Evolutionary conservation across 495 filamentous ascomycete species (phyloP), one percentile per base, ranked within the genome.

Genomic region (Penicillium coprophilum): DNA sequence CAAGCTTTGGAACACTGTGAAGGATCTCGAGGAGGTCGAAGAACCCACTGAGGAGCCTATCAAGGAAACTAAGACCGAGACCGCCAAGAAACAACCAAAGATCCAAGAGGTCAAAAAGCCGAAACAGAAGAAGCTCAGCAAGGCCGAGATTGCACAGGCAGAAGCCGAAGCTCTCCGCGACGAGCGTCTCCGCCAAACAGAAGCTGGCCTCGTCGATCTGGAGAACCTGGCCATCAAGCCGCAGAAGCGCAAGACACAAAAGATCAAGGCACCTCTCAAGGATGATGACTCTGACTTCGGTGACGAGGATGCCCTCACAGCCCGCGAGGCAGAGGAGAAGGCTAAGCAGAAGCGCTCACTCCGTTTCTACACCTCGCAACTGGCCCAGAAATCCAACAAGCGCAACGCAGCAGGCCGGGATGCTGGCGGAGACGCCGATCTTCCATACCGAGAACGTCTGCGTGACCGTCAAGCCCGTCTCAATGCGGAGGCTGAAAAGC

Each of bases 321-420:
- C 80, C 2, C 71, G 77, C 27, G 87, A 90, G 55, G 86, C 87
- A 0, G 87, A 87, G 48, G 89, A 94, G 57, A 98, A 97, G 73
- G 88, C 85, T 4, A 77, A 80, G 46, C 86, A 87, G 63, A 96
- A 92, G 78, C 94, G 92, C 73, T 89, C 80, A 57, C 84, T 98
- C 38, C 86, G 90, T 51, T 98, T 98, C 75, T 97, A 98, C 80
- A 96, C 95, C 23, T 94, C 91, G 6, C 94, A 97, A 66, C 89
- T 97, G 53, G 87, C 89, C 27, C 92, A 96, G 67, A 96, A 96
- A 71, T 82, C 88, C 53, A 92, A 89, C 73, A 92, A 89, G 64
- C 90, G 94, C 32, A 86, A 79, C 5, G 85, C 78, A n/a, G 90
- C 90, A 23, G 90, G 89, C 50, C 83, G 86, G 49, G 87, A 93